Evolutionary conservation across 164 flowering plant species (phyloP).

Genomic region (Cinnamomum chago): DNA sequence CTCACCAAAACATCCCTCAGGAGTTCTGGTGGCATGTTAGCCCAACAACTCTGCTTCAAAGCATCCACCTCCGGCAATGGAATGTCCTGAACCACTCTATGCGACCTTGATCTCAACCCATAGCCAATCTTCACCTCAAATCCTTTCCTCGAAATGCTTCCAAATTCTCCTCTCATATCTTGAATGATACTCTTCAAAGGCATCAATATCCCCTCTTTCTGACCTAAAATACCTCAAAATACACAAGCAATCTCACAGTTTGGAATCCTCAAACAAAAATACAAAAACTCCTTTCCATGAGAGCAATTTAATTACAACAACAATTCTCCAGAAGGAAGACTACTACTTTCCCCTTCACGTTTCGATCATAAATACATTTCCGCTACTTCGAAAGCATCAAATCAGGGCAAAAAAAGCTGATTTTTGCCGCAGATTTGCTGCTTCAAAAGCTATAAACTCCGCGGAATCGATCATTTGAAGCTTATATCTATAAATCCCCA

Average conservation of each 20-base stretch:
- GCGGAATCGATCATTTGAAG: neutral
- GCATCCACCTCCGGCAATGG: constrained; percentile 20
- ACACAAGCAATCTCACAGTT: neutral
- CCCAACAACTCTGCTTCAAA: constrained; percentile 63
- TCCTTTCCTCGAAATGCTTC: constrained; percentile 68
- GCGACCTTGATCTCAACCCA: constrained; percentile 66
- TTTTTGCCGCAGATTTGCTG: neutral
- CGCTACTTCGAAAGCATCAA: neutral
- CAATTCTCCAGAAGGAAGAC: no score
- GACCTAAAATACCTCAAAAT: neutral
- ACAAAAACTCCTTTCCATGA: neutral
- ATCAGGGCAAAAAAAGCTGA: neutral
- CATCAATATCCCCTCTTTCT: constrained; percentile 21
- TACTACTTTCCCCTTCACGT: no score
- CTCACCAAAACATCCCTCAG: constrained; percentile 64
- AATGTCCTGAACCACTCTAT: constrained; percentile 56
- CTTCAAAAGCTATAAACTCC: neutral
- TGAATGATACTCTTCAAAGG: constrained; percentile 55
- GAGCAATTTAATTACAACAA: neutral
- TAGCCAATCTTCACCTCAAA: constrained; percentile 56
- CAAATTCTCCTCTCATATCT: constrained; percentile 69
- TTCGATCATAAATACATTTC: neutral
- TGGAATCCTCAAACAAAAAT: neutral
- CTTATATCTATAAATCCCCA: neutral
- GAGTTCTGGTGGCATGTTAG: constrained; percentile 81